Base-by-base conservation (phyloP, 768 basidiomycete species). In the Agaricus subrufescens region DNA sequence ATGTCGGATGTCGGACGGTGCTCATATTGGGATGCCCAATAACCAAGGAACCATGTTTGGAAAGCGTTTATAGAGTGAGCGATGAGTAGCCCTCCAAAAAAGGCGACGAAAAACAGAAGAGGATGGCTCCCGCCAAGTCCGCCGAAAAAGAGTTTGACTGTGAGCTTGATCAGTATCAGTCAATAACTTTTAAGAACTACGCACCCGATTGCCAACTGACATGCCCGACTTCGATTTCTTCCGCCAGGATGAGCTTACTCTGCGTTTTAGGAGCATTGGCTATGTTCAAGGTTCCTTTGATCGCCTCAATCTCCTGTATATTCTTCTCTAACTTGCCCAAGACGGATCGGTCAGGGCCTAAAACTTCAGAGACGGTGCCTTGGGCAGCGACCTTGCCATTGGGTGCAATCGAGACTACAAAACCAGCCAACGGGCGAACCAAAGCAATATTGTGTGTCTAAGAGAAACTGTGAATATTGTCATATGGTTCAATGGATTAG, bases 221-320 rank as follows among this genome's bases (percentile, higher is more conserved):
- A 57, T 79, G 78, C 0, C 85, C 85, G 52, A 75, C 72, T 10
- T 72, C 75, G 39, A 85, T 71, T 62, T 87, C 85, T 62, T 87
- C 85, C 0, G 75, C 77, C 3, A 82, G 68, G 47, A 85, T 75
- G n/a, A 86, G 69, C 63, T 85, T 84, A 53, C 67, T 64, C 15
- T 61, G 58, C 57, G 69, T 63, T 42, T 66, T 63, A 23, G 64
- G 63, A 23, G 58, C 61, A 27, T 65, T 63, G 43, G 67, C 58
- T 5, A 61, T 60, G 6, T 66, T 60, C 53, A 74, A 68, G 11
- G 61, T 50, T 62, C 66, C 57, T 31, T 31, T 31, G 31, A 10
- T 10, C 10, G 31, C 10, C 31, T 5, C 31, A 10, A 31, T 31
- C 10, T 31, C 31, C 4, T 31, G 1, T 31, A 31, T 31, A 31